Evolutionary conservation across 2,329 filamentous ascomycete species (phyloP), one percentile per base, ranked within the genome.

Genomic region (Microcyclospora pomicola): DNA sequence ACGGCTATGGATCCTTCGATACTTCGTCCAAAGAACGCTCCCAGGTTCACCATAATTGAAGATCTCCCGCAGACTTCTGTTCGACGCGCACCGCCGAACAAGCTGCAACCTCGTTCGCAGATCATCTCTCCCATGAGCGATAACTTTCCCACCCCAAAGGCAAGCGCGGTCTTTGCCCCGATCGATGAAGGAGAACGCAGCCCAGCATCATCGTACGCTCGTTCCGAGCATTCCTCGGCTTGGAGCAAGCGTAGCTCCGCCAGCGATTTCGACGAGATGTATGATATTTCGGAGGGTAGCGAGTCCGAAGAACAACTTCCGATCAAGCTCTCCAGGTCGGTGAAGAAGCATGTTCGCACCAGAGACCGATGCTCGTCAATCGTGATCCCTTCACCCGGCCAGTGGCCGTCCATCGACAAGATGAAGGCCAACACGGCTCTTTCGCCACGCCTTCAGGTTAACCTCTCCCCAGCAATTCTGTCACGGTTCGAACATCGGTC

Each of bases 251-350:
- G 71, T 56, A 79, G 79, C 47, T 73, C 75, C 49, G 70, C 71
- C 45, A 82, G 74, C 48, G 79, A 84, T 46, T 88, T 88, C 51
- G 83, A 93, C 59, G 84, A 92, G 51, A 65, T 94, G 35, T 94
- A 94, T 59, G 82, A 91, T 59, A 72, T 84, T 31, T 86, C 83
- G 12, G 85, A 92, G 48, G 19, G 19, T 24, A 76, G 85, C 38
- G 85, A 93, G 49, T 69, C 73, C 7, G 67, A 73, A 48, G 61
- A 62, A 52, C 47, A 53, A 29, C 57, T 76, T 50, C 51, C 65
- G 52, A 53, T 70, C 56, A 54, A 69, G 61, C 55, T 68, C 54
- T 60, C 72, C 56, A 52, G 69, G 60, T 68, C 66, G 15, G 64
- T 68, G 43, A 69, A 67, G 58, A 59, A 63, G 44, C 51, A 52